Conservation (phyloP, 1,139 yeast genomes). For the Debaryomycetaceae sp. region DNA sequence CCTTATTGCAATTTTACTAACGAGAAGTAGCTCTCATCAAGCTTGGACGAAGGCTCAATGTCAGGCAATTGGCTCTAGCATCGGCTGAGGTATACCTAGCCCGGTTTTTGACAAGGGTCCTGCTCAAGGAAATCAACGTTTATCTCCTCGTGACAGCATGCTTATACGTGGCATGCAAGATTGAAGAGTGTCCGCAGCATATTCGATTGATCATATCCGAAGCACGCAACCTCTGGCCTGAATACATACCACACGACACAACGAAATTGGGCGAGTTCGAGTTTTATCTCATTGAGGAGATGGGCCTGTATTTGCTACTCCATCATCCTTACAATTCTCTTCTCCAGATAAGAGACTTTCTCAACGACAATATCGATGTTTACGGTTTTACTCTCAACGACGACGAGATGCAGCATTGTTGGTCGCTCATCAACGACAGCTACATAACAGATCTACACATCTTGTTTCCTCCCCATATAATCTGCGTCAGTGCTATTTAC, state of each 20-base stretch:
- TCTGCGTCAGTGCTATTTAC: slow-evolving; percentile 80
- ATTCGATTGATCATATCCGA: slow-evolving; percentile 79
- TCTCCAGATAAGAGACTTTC: slow-evolving; percentile 53
- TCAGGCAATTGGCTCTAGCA: slow-evolving; percentile 80
- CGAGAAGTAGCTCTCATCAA: slow-evolving; percentile 48
- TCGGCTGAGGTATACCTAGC: slow-evolving; percentile 84
- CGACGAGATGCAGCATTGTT: slow-evolving; percentile 78
- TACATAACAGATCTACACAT: slow-evolving; percentile 84
- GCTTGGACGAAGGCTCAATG: slow-evolving; percentile 71
- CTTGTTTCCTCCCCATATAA: slow-evolving; percentile 84
- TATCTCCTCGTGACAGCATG: slow-evolving; percentile 82
- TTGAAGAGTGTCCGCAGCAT: slow-evolving; percentile 94
- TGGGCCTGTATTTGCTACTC: slow-evolving; percentile 73
- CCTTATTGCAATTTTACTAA: slow-evolving; percentile 8
- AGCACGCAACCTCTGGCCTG: slow-evolving; percentile 92
- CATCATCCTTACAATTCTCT: slow-evolving; percentile 89
- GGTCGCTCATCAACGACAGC: slow-evolving; percentile 90
- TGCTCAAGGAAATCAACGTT: slow-evolving; percentile 76
- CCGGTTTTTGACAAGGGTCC: slow-evolving; percentile 69
- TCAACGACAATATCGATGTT: slow-evolving; percentile 20
- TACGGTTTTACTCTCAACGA: slow-evolving; percentile 44
- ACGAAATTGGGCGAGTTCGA: slow-evolving; percentile 96
- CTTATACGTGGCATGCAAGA: slow-evolving; percentile 85
- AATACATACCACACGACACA: slow-evolving; percentile 86
- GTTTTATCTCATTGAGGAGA: slow-evolving; percentile 85